Conservation (phyloP, 805 yeast genomes). For the Nakazawaea siamensis region DNA sequence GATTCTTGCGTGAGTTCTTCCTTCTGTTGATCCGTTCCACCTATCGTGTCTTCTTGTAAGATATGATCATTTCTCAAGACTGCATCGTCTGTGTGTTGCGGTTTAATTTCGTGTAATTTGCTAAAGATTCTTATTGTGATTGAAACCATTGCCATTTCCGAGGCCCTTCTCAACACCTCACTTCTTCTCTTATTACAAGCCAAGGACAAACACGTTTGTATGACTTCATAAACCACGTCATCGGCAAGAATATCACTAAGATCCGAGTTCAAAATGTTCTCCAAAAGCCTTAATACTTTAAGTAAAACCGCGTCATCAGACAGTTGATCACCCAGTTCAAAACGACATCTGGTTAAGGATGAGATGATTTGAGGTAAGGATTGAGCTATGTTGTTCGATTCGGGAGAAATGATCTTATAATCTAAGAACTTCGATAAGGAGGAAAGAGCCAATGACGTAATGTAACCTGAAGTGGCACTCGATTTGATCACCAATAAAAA, state of each 20-base stretch:
- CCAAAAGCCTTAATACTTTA: slow-evolving; percentile 72
- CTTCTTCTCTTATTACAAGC: slow-evolving; percentile 90
- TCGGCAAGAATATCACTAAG: slow-evolving; percentile 65
- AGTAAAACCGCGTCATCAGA: slow-evolving; percentile 88
- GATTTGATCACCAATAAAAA: slow-evolving; percentile 78
- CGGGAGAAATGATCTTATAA: slow-evolving; percentile 53
- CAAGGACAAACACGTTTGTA: slow-evolving; percentile 84
- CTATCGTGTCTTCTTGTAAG: slow-evolving; percentile 53
- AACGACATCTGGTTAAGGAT: slow-evolving; percentile 86
- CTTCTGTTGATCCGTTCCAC: slow-evolving; percentile 26
- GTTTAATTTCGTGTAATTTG: slow-evolving; percentile 48
- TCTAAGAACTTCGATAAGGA: slow-evolving; percentile 68
- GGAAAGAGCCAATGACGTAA: slow-evolving; percentile 74
- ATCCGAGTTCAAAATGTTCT: slow-evolving; percentile 54
- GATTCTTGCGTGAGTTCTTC: background rate
- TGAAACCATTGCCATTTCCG: slow-evolving; percentile 70
- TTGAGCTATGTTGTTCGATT: slow-evolving; percentile 45
- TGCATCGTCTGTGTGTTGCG: slow-evolving; percentile 22
- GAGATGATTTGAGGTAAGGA: slow-evolving; percentile 60
- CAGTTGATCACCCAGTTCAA: slow-evolving; percentile 89
- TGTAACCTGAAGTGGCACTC: slow-evolving; percentile 76
- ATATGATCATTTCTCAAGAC: slow-evolving; percentile 19
- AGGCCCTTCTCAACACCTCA: slow-evolving; percentile 81
- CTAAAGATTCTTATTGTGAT: slow-evolving; percentile 64
- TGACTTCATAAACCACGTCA: slow-evolving; percentile 77